Evolutionary conservation across 2,329 filamentous ascomycete species (phyloP), one percentile per base, ranked within the genome.

Genomic region (Claviceps pazoutovae): DNA sequence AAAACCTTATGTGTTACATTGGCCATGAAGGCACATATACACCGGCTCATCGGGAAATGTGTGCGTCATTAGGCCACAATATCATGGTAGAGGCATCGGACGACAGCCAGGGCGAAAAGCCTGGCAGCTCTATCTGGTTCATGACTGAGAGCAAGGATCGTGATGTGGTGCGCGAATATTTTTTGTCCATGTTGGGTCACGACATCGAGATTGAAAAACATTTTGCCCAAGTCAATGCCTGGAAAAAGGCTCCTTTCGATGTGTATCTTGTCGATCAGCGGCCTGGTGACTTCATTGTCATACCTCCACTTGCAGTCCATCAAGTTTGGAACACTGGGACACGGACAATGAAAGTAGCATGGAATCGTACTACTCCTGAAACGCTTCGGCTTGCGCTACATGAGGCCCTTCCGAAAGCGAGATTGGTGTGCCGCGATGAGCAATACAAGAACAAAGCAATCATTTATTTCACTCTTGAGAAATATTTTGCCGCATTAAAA

Each of bases 361-460:
- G 93, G 93, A 98, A 98, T 65, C 80, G 93, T 26, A 96, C 88
- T 0, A 96, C 90, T 0, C 85, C 86, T 2, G 89, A 97, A 62
- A 97, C 93, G 0, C 75, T 98, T 3, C 85, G 91, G 57, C 73
- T 94, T 65, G 93, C 91, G 0, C 67, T 97, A 19, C 78, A 82
- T 54, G 93, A 97, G 69, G 89, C 91, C 0, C 74, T 98, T 2
- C 89, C 90, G 0, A 88, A 89, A 59, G 88, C 90, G 9, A 80
- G 89, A 13, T 79, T 96, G 58, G 91, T 97, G 2, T 97, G 93
- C 63, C 85, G 93, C 39, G 93, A 98, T 58, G 93, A 98, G 65
- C 91, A 97, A 66, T 98, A 98, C 73, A 97, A 97, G 66, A 96
- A 95, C 70, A 97, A 97, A 65, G 88, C 90, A 5, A 96, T 97